Evolutionary conservation across 202 grass and related monocot genomes (phyloP), one percentile per base, ranked within the genome.

Genomic region (Setaria italica): DNA sequence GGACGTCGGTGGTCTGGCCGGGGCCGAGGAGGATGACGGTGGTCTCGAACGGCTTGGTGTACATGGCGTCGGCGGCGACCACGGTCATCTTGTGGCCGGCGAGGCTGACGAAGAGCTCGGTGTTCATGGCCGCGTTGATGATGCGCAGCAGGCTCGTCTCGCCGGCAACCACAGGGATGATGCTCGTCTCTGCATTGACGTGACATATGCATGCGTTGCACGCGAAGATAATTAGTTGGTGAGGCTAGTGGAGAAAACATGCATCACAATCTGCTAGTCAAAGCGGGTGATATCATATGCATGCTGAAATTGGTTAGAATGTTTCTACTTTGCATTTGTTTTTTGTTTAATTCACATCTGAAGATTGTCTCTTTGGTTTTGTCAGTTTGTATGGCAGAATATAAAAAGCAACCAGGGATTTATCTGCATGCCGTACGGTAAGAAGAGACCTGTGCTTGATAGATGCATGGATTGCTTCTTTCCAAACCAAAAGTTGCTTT

Each of bases 1-100:
- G 93, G 51, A 99, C 97, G 82, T 99, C 97, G 39, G 97, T 94
- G 79, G 97, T 99, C 83, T 99, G 91, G 33, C 93, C 96, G 2
- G 97, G 97, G 15, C 86, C 90, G 20, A 99, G 68, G 62, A 96
- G 79, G 74, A 99, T 13, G 55, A 94, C 82, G 16, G 77, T 74
- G 51, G 97, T 99, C 9, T 85, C 77, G 87, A 94, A 94, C 10
- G 93, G 93, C 86, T 84, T 96, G 30, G 82, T 91, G 88, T 99
- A 99, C 79, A 82, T 60, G 30, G 97, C 92, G 88, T 99, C 97
- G 5, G 92, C 90, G 53, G 86, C 91, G 29, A 99, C 97, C 64
- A 99, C 97, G 41, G 87, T 99, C 93, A 99, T 95, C 56, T n/a
- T 66, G 87, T 99, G 96, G 11, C 96, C 93, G 3, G 96, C 93